These are phyloP conservation scores for Neonectria hederae DNA, from an alignment of 2,329 filamentous ascomycete species.

Conservation along the genomic window DNA sequence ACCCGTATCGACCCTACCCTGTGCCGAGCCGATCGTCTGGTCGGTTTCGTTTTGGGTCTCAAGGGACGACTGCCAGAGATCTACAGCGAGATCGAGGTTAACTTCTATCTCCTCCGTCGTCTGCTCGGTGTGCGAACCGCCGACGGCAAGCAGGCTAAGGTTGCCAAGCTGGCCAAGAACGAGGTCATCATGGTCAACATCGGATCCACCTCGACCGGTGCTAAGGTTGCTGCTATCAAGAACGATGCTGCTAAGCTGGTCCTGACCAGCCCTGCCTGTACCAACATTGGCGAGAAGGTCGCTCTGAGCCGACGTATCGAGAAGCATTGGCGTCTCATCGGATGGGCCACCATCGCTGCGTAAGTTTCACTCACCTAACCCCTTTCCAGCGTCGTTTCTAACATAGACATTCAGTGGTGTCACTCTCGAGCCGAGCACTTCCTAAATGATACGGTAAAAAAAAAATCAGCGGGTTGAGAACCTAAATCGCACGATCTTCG, in stretches of 20 bases:
- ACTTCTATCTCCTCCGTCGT: conserved; percentile 97
- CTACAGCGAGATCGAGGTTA: conserved; percentile 98
- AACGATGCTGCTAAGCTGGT: conserved; percentile 96
- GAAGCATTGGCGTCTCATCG: conserved; percentile 98
- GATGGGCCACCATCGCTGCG: conserved; percentile 85
- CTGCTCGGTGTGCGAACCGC: conserved; percentile 96
- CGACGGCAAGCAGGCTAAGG: conserved; percentile 99
- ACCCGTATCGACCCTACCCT: conserved; percentile 97
- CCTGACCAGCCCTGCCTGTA: conserved; percentile 93
- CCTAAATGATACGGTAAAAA: conserved; percentile 45
- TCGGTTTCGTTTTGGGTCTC: conserved; percentile 96
- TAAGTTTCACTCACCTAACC: conserved; percentile 52
- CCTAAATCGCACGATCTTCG: conserved; percentile 36
- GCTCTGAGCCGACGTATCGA: conserved; percentile 95
- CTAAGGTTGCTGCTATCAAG: conserved; percentile 97
- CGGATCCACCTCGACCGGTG: conserved; percentile 94
- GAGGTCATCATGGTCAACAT: conserved; percentile 99
- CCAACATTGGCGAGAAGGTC: conserved; percentile 97
- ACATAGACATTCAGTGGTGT: conserved; percentile 57
- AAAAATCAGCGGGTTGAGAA: conserved; percentile 30
- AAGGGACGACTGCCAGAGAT: conserved; percentile 94
- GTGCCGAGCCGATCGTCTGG: conserved; percentile 97
- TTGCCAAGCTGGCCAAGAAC: conserved; percentile 97
- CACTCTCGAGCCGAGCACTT: conserved; percentile 61
- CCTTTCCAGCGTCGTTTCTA: conserved; percentile 4